Conservation (phyloP, 352 stramenopile species). For the Phytophthora pseudosyringae region DNA sequence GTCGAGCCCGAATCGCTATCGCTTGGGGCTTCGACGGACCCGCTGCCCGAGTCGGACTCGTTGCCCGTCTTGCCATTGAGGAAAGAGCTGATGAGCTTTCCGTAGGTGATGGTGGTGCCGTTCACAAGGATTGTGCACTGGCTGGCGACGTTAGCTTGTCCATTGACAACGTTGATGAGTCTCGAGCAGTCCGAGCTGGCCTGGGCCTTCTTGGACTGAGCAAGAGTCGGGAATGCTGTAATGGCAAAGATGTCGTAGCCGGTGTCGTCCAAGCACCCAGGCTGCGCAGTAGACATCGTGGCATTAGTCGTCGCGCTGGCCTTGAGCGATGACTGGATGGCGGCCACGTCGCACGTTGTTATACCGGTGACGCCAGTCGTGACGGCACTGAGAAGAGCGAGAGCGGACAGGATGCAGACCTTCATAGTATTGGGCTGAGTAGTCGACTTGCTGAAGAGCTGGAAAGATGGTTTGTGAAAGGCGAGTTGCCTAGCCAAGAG, state of each 20-base stretch:
- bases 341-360: conserved; percentile 45
- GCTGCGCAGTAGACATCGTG: conserved; percentile 23
- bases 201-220: conserved; percentile 36
- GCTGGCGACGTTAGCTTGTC: conserved; percentile 53
- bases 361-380: conserved; percentile 13
- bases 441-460: conserved; percentile 8
- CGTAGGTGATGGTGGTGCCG: conserved; percentile 46
- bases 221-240: conserved; percentile 44
- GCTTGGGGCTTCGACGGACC: conserved; percentile 18
- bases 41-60: conserved; percentile 42
- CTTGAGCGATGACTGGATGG: conserved; percentile 47
- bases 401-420: conserved; percentile 13
- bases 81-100: conserved; percentile 51
- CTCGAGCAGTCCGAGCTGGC: conserved; percentile 43
- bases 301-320: conserved; percentile 25
- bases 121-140: conserved; percentile 57
- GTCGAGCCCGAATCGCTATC: conserved; percentile 29
- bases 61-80: conserved; percentile 68
- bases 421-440: conserved; percentile 35
- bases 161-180: conserved; percentile 64
- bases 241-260: conserved; percentile 61
- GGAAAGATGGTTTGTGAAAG: conserved; percentile 17
- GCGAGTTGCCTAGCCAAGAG: background rate
- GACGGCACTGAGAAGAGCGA: conserved; percentile 16
- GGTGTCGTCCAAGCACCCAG: conserved; percentile 31